Conservation (phyloP, 2,329 filamentous ascomycete species). For the Curvularia sp. region DNA sequence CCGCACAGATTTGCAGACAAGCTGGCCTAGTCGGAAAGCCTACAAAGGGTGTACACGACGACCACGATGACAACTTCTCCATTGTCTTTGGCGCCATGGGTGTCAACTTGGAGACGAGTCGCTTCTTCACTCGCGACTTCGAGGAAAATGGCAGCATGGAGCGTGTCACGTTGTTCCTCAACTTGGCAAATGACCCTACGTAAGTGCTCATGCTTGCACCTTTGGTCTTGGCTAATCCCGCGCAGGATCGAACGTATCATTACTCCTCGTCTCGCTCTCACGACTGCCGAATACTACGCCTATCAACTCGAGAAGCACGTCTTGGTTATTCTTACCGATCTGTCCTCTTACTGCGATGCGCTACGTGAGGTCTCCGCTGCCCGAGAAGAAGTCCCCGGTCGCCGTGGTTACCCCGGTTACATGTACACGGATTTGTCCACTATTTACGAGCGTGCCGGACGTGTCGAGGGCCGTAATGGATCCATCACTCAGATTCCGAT, state of each 20-base stretch:
- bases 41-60: constrained; percentile 95
- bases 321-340: constrained; percentile 95
- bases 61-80: constrained; percentile 98
- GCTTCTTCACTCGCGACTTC: constrained; percentile 98
- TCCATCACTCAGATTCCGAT: constrained; percentile 99
- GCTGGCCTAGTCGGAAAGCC: constrained; percentile 90
- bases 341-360: constrained; percentile 97
- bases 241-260: constrained; percentile 97
- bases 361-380: constrained; percentile 98
- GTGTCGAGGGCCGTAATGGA: constrained; percentile 94
- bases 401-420: constrained; percentile 99
- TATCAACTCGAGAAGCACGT: constrained; percentile 99
- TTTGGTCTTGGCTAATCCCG: constrained; percentile 25
- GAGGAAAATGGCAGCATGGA: constrained; percentile 99
- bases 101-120: constrained; percentile 98
- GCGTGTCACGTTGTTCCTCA: constrained; percentile 95
- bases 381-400: constrained; percentile 97
- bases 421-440: constrained; percentile 99
- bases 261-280: constrained; percentile 95
- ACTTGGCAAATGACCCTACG: constrained; percentile 99
- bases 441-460: constrained; percentile 98
- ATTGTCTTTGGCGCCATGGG: constrained; percentile 99
- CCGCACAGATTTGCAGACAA: constrained; percentile 97
- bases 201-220: constrained; percentile 57
- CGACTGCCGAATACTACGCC: constrained; percentile 98